These are phyloP conservation scores for Schizosaccharomyces japonicus DNA, from an alignment of 805 yeast genomes.

Conservation along the genomic window DNA sequence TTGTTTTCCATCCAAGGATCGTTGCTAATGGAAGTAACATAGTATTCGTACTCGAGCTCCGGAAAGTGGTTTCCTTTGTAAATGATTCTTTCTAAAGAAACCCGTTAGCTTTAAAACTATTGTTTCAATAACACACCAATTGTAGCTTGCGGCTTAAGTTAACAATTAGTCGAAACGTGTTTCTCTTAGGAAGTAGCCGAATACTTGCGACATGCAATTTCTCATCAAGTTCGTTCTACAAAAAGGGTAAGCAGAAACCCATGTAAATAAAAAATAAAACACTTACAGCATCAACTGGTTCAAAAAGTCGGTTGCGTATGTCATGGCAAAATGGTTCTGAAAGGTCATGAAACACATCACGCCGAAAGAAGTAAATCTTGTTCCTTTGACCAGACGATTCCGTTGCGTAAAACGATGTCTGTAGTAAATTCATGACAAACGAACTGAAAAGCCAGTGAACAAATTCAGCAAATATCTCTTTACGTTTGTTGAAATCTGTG, in stretches of 20 bases:
- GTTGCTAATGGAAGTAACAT: neutral
- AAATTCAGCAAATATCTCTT: constrained; percentile 20
- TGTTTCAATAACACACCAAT: neutral
- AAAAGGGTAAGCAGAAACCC: too few relatives aligned
- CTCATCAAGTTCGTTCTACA: too few relatives aligned
- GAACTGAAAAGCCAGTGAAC: constrained; percentile 33
- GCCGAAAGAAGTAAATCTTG: constrained; percentile 29
- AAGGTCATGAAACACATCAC: constrained; percentile 29
- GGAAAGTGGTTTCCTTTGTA: neutral
- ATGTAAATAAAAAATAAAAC: too few relatives aligned
- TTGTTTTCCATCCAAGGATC: neutral
- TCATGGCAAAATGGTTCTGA: constrained; percentile 21
- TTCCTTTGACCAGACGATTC: constrained; percentile 23
- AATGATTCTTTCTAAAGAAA: too few relatives aligned
- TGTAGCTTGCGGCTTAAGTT: constrained; percentile 3
- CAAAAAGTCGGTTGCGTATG: constrained; percentile 7
- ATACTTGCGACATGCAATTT: constrained; percentile 17
- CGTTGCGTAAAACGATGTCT: constrained; percentile 42
- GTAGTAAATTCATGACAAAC: constrained; percentile 26
- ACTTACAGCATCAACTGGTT: constrained; percentile 12
- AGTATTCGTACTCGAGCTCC: neutral
- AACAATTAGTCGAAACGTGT: constrained; percentile 9
- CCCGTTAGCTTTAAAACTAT: neutral
- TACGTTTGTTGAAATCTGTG: constrained; percentile 22
- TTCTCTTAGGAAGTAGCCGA: constrained; percentile 11